Evolutionary conservation across 2,329 filamentous ascomycete genomes (phyloP).

Genomic region (Botryotinia convoluta): DNA sequence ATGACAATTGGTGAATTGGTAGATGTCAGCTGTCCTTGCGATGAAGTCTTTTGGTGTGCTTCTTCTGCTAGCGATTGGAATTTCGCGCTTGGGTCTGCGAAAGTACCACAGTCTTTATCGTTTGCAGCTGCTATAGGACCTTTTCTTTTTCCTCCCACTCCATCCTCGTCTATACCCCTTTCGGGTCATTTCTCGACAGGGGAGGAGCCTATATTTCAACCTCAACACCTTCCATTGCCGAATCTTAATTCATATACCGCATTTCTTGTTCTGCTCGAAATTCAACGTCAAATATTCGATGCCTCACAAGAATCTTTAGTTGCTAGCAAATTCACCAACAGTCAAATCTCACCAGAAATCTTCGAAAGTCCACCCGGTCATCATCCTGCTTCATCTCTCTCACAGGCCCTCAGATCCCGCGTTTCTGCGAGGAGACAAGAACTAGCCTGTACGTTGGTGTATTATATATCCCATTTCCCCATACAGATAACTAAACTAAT

Average conservation of each 20-base stretch:
- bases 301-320: slow-evolving; percentile 28
- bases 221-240: slow-evolving; percentile 21
- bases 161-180: background rate
- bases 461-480: background rate
- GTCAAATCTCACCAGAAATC: slow-evolving; percentile 5
- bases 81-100: slow-evolving; percentile 28
- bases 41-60: slow-evolving; percentile 33
- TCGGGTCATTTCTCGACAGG: background rate
- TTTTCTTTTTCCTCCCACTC: slow-evolving; percentile 25
- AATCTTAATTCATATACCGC: slow-evolving; percentile 32
- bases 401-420: slow-evolving; percentile 3
- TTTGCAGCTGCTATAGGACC: slow-evolving; percentile 31
- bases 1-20: slow-evolving; percentile 31
- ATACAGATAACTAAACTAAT: slow-evolving; percentile 1
- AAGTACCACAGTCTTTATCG: slow-evolving; percentile 27
- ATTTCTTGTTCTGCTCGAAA: slow-evolving; percentile 29
- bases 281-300: slow-evolving; percentile 28
- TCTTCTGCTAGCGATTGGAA: slow-evolving; percentile 31
- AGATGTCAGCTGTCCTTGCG: slow-evolving; percentile 30
- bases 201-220: background rate
- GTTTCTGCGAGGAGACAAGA: slow-evolving; percentile 10
- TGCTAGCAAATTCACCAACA: slow-evolving; percentile 26
- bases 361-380: background rate
- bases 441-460: slow-evolving; percentile 17
- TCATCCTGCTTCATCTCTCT: background rate